These are phyloP conservation scores for Byssothecium circinans DNA, from an alignment of 2,329 filamentous ascomycete genomes.

Conservation along the genomic window DNA sequence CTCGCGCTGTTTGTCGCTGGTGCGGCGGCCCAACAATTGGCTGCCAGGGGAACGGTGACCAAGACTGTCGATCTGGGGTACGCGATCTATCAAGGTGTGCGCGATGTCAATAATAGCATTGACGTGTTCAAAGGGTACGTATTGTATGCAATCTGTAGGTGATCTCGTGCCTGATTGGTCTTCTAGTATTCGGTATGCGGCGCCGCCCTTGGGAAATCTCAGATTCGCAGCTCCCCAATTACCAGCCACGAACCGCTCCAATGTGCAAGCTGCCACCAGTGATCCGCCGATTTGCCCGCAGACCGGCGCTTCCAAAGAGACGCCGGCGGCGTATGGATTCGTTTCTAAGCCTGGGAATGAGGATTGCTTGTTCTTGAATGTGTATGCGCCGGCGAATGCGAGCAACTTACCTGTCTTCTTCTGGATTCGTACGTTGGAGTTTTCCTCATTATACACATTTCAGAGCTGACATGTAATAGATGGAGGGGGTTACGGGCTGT, in stretches of 20 bases:
- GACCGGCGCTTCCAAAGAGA: slow-evolving; percentile 30
- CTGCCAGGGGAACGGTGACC: slow-evolving; percentile 17
- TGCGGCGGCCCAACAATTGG: slow-evolving; percentile 13
- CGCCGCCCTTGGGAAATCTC: slow-evolving; percentile 53
- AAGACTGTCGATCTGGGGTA: slow-evolving; percentile 38
- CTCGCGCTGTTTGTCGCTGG: slow-evolving; percentile 19
- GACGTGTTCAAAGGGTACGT: slow-evolving; percentile 39
- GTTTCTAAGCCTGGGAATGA: slow-evolving; percentile 38
- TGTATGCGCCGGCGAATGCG: slow-evolving; percentile 43
- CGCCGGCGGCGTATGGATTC: slow-evolving; percentile 34
- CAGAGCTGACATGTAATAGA: slow-evolving; percentile 51
- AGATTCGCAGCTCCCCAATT: slow-evolving; percentile 55
- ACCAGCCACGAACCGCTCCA: slow-evolving; percentile 47
- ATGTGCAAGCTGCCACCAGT: slow-evolving; percentile 45
- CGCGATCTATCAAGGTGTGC: slow-evolving; percentile 31
- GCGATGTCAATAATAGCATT: slow-evolving; percentile 26
- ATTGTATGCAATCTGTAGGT: background rate
- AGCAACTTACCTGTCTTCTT: slow-evolving; percentile 58
- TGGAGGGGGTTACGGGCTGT: slow-evolving; percentile 45
- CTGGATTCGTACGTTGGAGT: slow-evolving; percentile 49
- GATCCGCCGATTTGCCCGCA: slow-evolving; percentile 45
- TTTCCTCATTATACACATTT: no score
- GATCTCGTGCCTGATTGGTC: background rate
- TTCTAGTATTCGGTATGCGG: slow-evolving; percentile 51
- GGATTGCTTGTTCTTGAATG: slow-evolving; percentile 47